Conservation (phyloP, 2,329 filamentous ascomycete species). For the Coniochaeta prunicola region DNA sequence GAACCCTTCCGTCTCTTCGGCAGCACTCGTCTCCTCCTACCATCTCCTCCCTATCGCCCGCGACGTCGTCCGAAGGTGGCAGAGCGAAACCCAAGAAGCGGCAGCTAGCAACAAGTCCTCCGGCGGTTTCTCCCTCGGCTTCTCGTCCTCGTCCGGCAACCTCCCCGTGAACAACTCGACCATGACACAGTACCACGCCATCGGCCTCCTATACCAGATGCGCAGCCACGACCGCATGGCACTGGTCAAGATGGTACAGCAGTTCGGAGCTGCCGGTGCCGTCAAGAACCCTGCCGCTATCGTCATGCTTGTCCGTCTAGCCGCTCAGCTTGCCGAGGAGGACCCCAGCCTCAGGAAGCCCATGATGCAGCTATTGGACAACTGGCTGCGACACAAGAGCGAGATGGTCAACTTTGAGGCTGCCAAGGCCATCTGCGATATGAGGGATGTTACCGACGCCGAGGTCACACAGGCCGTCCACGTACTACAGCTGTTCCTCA, state of each 20-base stretch:
- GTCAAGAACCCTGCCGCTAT: conserved; percentile 93
- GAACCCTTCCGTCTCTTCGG: conserved; percentile 93
- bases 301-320: conserved; percentile 85
- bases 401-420: conserved; percentile 99
- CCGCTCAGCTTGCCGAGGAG: conserved; percentile 89
- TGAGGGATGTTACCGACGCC: conserved; percentile 85
- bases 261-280: conserved; percentile 84
- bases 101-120: conserved; percentile 85
- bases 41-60: conserved; percentile 93
- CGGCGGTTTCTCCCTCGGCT: conserved; percentile 83
- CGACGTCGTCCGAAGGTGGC: conserved; percentile 94
- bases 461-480: conserved; percentile 91
- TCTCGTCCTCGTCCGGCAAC: conserved; percentile 70
- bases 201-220: conserved; percentile 97
- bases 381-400: conserved; percentile 96
- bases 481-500: conserved; percentile 92
- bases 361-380: conserved; percentile 95
- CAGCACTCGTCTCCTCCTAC: conserved; percentile 92
- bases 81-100: conserved; percentile 96
- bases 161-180: conserved; percentile 85
- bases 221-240: conserved; percentile 96
- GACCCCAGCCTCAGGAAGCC: conserved; percentile 82
- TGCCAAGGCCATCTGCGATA: conserved; percentile 93
- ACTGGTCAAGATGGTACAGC: conserved; percentile 99
- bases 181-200: conserved; percentile 98